Percentiles rank a stretch among this genome's conserved stretches.
phyloP scores from a whole-genome alignment of 768 basidiomycete species.

The Macrolepiota dolichaula region DNA sequence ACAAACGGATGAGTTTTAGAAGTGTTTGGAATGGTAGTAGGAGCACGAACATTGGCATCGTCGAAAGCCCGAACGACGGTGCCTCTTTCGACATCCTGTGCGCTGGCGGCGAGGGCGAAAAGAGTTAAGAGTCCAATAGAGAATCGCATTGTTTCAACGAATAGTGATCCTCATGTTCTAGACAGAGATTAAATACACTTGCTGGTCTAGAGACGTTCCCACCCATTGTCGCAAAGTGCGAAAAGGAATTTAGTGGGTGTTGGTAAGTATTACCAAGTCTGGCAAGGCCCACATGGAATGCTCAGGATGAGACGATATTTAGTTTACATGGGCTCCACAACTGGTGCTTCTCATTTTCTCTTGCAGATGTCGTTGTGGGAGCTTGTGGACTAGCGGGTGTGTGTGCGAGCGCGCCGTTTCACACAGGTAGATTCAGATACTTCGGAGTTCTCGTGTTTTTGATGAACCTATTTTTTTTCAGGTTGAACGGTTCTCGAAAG shows the following conservation, averaged over 20 bases:
- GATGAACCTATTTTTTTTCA: background rate
- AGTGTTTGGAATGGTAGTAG: background rate
- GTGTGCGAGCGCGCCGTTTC: background rate
- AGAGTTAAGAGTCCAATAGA: background rate
- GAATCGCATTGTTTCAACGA: slow-evolving; percentile 4
- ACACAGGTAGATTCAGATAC: no score
- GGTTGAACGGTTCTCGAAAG: no score
- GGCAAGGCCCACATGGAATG: background rate
- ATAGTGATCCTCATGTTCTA: background rate
- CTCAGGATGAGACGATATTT: background rate
- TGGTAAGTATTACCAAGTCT: slow-evolving; percentile 11
- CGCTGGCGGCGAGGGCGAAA: slow-evolving; percentile 13
- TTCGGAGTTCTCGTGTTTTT: background rate
- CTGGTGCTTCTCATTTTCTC: background rate
- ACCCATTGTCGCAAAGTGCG: background rate
- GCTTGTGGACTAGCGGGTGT: background rate
- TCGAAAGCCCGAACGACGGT: slow-evolving; percentile 27
- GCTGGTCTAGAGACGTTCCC: background rate
- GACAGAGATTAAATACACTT: background rate
- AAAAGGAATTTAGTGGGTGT: background rate
- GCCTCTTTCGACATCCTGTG: slow-evolving; percentile 26
- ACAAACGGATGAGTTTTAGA: background rate
- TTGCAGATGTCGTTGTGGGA: background rate
- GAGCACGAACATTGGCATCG: slow-evolving; percentile 22
- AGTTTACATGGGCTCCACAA: background rate